Base-by-base conservation (phyloP, 2,329 filamentous ascomycete species). In the Apiospora koreana region DNA sequence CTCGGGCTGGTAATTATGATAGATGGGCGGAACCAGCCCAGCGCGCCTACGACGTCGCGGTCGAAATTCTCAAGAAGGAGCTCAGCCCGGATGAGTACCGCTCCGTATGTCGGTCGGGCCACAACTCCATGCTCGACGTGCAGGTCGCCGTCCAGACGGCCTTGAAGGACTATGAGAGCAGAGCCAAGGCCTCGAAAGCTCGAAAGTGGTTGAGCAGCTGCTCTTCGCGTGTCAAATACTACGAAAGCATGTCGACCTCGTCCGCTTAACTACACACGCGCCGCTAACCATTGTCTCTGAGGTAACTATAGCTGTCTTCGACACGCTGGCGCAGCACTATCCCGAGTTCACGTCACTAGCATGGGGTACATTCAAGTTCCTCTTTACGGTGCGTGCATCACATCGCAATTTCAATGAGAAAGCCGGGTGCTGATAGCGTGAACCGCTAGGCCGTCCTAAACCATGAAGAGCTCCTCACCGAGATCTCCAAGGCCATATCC, bases 401-500 rank as follows among this genome's bases (percentile, higher is more conserved):
- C 35, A 8, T 28, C n/a, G 16, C 21, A 8, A 12, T 16, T 3
- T 1, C 1, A 23, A n/a, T 14, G 10, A 3, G 43, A 8, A 50
- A 14, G 4, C 41, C 12, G 41, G 41, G 2, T 42, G 12, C 66
- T 68, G 8, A 54, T 23, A 2, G 1, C 6, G 23, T 12, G n/a
- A n/a, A n/a, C n/a, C n/a, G 0, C 8, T 41, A 76, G 74, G 72
- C 67, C 12, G 58, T 76, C 21, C 16, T 72, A 1, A 73, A 76
- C n/a, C 68, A 76, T 38, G 72, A 75, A 67, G 67, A 73, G 23
- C 48, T 70, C 28, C 54, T 70, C 5, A 46, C 65, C 14, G 70
- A 71, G 18, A 38, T 77, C 3, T 68, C 73, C 1, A 75, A 73
- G 65, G 74, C 69, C 5, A 65, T 76, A 3, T 69, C 45, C 28